Evolutionary conservation across 108 stramenopile species (phyloP), one percentile per base, ranked within the genome.

Genomic region (Skeletonema costatum): DNA sequence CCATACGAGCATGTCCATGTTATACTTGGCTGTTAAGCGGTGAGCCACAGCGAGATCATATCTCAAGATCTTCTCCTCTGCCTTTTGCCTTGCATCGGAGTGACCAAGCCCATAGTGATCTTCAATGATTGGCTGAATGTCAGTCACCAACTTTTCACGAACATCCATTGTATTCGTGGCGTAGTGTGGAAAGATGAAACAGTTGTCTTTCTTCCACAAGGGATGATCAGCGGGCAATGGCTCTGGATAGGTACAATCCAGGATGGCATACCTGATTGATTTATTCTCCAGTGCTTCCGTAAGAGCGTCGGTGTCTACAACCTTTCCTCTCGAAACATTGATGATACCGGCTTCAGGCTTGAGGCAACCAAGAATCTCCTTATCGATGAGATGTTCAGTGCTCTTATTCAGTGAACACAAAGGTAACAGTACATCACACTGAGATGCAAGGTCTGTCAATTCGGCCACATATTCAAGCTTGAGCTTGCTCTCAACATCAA

Each of bases 1-100:
- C 89, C 89, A 90, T 7, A 90, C 89, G 19, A 90, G 81, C 81
- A 77, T 76, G 63, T 90, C 89, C 87, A 90, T 80, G 9, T 77
- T 83, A 65, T 78, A 88, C 73, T 90, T 71, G 50, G 70, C 63
- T 19, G 87, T 87, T 11, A 88, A 53, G 32, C 81, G 75, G 63
- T 88, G 80, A 5, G 87, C 87, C 14, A 81, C 66, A 9, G 85
- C 80, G 35, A 85, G 65, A 59, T 85, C 85, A 66, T 78, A 78
- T 3, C 80, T 70, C 19, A 85, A 64, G 13, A 64, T 53, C 42
- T 75, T 71, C 60, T 81, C 85, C 61, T 77, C 76, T 6, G 75
- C 67, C 78, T 65, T 75, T 25, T 58, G 50, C 31, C 68, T 66
- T 30, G 51, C 78, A 46, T 80, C 78, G 1, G 78, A 80, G 41